Evolutionary conservation across 306 rosid genomes (phyloP).

Genomic region (Trichosanthes truncata): DNA sequence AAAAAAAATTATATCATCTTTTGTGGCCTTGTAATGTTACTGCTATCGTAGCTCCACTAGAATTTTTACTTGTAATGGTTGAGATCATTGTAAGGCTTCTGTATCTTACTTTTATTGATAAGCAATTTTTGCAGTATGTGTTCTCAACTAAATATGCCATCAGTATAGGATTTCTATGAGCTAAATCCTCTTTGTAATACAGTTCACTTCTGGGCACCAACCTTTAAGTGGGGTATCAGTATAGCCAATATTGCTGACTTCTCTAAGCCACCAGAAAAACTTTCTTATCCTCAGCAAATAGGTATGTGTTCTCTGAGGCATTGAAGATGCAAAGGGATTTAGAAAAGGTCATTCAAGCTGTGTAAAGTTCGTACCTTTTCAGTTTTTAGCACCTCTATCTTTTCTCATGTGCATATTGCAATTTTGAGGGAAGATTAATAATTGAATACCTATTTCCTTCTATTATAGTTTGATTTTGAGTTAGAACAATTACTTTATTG

Average conservation of each 20-base stretch:
- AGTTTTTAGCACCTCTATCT: neutral
- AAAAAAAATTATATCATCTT: neutral
- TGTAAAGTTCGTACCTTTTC: neutral
- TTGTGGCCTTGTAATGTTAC: neutral
- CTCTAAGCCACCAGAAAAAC: constrained; percentile 76
- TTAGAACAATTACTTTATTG: neutral
- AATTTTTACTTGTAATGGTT: neutral
- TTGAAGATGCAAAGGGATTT: neutral
- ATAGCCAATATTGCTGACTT: constrained; percentile 91
- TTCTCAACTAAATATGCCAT: neutral
- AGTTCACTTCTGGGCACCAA: constrained; percentile 99
- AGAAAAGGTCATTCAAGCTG: neutral
- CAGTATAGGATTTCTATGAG: neutral
- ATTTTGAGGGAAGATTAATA: neutral
- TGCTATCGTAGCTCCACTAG: neutral
- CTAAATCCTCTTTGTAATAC: constrained; percentile 20
- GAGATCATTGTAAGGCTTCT: neutral
- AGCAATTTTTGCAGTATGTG: neutral
- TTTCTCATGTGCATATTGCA: neutral
- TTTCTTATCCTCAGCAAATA: constrained; percentile 92
- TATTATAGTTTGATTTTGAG: neutral
- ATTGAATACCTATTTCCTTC: neutral
- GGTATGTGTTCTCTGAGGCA: constrained; percentile 34
- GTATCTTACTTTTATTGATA: neutral
- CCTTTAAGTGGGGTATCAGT: constrained; percentile 98